A percentile compares a stretch with the other conserved stretches of the same genome.
Evolutionary conservation across 345 rosid species (phyloP).

Genomic region (Kernera saxatilis): DNA sequence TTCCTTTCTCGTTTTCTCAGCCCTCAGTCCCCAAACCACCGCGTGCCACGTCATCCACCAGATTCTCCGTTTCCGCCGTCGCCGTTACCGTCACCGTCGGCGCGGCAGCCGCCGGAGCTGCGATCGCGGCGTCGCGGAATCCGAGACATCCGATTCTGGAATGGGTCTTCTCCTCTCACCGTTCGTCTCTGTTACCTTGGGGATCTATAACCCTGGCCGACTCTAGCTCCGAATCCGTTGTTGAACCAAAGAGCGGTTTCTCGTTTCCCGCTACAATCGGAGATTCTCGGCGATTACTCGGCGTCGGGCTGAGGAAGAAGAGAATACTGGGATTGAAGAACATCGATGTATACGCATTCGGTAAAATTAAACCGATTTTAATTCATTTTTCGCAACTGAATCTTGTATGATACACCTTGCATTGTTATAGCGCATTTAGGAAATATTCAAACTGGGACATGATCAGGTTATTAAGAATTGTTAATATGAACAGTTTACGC

Average conservation of each 20-base stretch:
- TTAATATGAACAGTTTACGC: neutral
- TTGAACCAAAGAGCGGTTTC: conserved; percentile 60
- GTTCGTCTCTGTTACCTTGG: conserved; percentile 39
- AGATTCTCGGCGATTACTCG: conserved; percentile 56
- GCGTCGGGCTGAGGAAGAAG: conserved; percentile 76
- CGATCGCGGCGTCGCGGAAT: conserved; percentile 37
- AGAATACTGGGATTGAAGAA: conserved; percentile 68
- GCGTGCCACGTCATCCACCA: conserved; percentile 25
- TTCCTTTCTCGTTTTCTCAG: conserved; percentile 84
- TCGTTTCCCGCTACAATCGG: conserved; percentile 55
- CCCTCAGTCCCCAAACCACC: conserved; percentile 31
- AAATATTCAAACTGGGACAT: neutral
- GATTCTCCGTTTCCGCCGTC: conserved; percentile 32
- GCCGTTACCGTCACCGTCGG: conserved; percentile 34
- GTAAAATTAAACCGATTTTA: conserved; percentile 20
- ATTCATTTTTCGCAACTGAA: neutral
- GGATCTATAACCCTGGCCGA: conserved; percentile 71
- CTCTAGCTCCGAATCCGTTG: conserved; percentile 37
- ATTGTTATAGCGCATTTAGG: neutral
- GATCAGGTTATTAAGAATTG: neutral
- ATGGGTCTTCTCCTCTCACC: conserved; percentile 33
- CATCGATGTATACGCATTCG: conserved; percentile 81
- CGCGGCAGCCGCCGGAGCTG: conserved; percentile 41
- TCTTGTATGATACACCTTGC: neutral
- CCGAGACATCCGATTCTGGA: conserved; percentile 35